Percentiles rank a stretch among this genome's conserved stretches.
These are phyloP conservation scores for Hymenoscyphus repandus DNA, from an alignment of 2,329 filamentous ascomycete species.

Conservation along the genomic window DNA sequence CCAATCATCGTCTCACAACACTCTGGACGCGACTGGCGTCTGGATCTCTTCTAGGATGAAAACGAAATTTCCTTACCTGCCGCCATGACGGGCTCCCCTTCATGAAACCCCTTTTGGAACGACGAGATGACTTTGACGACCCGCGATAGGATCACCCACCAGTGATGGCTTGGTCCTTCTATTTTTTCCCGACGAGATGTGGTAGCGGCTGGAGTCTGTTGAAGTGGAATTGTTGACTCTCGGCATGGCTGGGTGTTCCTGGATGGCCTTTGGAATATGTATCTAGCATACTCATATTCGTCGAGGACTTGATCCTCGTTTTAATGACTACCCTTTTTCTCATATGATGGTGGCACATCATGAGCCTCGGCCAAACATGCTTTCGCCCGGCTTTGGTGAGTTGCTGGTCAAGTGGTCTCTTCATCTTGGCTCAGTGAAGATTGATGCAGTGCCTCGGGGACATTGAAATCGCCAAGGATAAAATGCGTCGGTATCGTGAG, in stretches of 20 bases:
- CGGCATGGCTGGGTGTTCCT: slow-evolving; percentile 26
- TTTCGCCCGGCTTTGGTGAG: slow-evolving; percentile 1
- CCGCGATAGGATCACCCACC: slow-evolving; percentile 15
- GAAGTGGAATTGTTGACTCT: slow-evolving; percentile 3
- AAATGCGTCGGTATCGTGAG: neutral
- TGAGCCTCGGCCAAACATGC: neutral
- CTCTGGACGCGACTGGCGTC: slow-evolving; percentile 5
- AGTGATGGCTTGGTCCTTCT: slow-evolving; percentile 15
- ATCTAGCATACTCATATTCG: slow-evolving; percentile 24
- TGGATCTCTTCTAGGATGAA: slow-evolving; percentile 5
- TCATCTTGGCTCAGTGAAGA: too few relatives aligned
- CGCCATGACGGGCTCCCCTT: slow-evolving; percentile 10
- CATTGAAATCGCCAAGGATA: neutral
- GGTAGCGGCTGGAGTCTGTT: slow-evolving; percentile 5
- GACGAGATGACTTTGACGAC: slow-evolving; percentile 28
- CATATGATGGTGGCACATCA: neutral
- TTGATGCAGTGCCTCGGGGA: too few relatives aligned
- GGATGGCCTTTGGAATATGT: slow-evolving; percentile 16
- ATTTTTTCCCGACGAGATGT: slow-evolving; percentile 12
- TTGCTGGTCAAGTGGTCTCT: too few relatives aligned
- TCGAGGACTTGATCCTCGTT: neutral
- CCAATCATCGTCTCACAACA: slow-evolving; percentile 10
- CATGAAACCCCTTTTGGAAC: slow-evolving; percentile 19
- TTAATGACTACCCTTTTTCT: slow-evolving; percentile 8
- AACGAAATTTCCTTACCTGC: slow-evolving; percentile 20